These are phyloP conservation scores for Boletus sp. DNA, from an alignment of 1,284 basidiomycete species.

Conservation along the genomic window DNA sequence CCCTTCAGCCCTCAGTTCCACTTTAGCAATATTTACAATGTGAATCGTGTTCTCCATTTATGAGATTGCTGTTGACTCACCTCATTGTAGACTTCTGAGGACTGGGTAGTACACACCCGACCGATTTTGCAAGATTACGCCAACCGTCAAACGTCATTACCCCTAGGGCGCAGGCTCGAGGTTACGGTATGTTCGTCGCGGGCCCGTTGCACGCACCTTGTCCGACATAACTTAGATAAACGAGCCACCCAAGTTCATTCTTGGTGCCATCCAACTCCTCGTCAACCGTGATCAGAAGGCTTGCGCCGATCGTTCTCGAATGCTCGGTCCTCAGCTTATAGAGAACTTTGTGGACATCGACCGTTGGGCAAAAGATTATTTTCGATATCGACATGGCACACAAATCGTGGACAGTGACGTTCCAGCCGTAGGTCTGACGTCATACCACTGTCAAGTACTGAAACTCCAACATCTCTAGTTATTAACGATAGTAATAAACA, in stretches of 20 bases:
- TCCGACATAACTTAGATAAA: conserved; percentile 28
- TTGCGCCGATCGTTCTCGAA: conserved; percentile 22
- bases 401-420: conserved; percentile 23
- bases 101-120: conserved; percentile 32
- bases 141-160: conserved; percentile 31
- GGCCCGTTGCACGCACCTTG: background rate
- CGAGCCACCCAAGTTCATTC: conserved; percentile 31
- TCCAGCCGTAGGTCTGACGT: conserved; percentile 23
- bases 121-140: conserved; percentile 36
- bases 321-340: conserved; percentile 36
- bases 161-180: conserved; percentile 31
- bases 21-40: conserved; percentile 2
- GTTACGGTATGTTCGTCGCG: conserved; percentile 26
- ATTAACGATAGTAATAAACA: conserved; percentile 36
- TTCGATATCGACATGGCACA: conserved; percentile 27
- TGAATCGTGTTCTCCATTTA: conserved; percentile 5
- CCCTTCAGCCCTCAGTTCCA: conserved; percentile 7
- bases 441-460: no score
- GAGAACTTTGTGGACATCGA: conserved; percentile 38
- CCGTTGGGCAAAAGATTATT: conserved; percentile 34
- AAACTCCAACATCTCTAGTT: conserved; percentile 22
- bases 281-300: conserved; percentile 32
- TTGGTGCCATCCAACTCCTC: conserved; percentile 35
- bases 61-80: background rate
- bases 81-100: conserved; percentile 17